Conservation (phyloP, 2,329 filamentous ascomycete genomes). For the Cercospora zeae-maydis region DNA sequence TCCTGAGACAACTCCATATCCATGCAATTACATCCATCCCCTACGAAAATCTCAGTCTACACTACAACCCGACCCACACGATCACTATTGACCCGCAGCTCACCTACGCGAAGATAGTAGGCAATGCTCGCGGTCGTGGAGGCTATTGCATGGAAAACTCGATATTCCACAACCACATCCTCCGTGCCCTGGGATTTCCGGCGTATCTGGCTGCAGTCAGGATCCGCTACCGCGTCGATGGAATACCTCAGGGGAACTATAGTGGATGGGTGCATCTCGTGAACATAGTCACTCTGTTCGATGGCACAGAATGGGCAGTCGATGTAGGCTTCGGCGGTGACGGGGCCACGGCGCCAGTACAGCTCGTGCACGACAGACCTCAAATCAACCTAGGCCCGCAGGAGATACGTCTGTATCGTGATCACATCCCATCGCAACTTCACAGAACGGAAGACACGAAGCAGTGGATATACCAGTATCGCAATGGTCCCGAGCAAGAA, state of each 20-base stretch:
- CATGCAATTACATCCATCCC: conserved; percentile 45
- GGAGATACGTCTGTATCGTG: conserved; percentile 24
- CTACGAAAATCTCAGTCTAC: conserved; percentile 56
- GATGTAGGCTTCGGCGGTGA: conserved; percentile 66
- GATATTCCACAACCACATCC: conserved; percentile 48
- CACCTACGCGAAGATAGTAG: conserved; percentile 51
- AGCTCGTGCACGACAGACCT: conserved; percentile 50
- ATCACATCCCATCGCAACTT: conserved; percentile 27
- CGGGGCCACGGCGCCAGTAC: conserved; percentile 56
- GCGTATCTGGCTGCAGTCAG: conserved; percentile 40
- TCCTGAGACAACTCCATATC: conserved; percentile 19
- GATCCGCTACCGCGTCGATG: conserved; percentile 22
- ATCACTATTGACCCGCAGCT: conserved; percentile 49
- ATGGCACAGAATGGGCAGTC: conserved; percentile 50
- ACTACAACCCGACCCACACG: conserved; percentile 48
- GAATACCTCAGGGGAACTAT: conserved; percentile 24
- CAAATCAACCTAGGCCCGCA: conserved; percentile 28
- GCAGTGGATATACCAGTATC: conserved; percentile 46
- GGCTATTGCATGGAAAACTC: conserved; percentile 62
- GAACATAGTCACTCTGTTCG: conserved; percentile 45
- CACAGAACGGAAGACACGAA: conserved; percentile 33
- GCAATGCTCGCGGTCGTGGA: conserved; percentile 44
- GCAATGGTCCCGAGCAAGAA: conserved; percentile 37
- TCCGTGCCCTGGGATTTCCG: conserved; percentile 50
- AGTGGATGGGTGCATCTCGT: conserved; percentile 39